These are phyloP conservation scores for Penicillium vulpinum DNA, from an alignment of 2,329 filamentous ascomycete species.

Conservation along the genomic window DNA sequence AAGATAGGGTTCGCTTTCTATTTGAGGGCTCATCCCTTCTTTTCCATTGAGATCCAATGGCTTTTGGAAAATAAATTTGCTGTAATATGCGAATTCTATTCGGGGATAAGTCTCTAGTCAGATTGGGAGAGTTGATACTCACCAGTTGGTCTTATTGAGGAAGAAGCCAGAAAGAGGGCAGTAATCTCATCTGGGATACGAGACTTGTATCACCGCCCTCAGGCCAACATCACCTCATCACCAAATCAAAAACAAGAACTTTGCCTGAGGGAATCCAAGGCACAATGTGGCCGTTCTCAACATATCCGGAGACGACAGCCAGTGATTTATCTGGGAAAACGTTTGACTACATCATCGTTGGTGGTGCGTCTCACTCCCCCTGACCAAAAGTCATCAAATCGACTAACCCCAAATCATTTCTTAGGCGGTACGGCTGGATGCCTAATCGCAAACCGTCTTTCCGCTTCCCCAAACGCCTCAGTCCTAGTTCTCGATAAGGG, in stretches of 20 bases:
- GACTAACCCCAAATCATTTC: neutral
- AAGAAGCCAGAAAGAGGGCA: neutral
- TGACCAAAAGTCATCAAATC: neutral
- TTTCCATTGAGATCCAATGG: too few relatives aligned
- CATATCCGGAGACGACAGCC: neutral
- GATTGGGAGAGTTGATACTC: too few relatives aligned
- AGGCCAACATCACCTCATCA: neutral
- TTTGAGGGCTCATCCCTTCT: too few relatives aligned
- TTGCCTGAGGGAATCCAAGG: neutral
- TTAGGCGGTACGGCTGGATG: constrained; percentile 3
- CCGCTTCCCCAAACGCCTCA: neutral
- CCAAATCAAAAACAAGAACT: neutral
- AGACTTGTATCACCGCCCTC: neutral
- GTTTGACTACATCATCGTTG: constrained; percentile 3
- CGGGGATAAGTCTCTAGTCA: too few relatives aligned
- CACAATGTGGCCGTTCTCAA: neutral
- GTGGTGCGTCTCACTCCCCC: neutral
- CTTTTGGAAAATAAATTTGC: too few relatives aligned
- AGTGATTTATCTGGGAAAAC: neutral
- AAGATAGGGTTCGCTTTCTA: too few relatives aligned
- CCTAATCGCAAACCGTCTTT: neutral
- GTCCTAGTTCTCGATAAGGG: constrained; percentile 1
- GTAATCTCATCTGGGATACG: neutral
- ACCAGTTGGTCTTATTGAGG: too few relatives aligned
- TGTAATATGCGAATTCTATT: too few relatives aligned